These are phyloP conservation scores for Raphanus raphanistrum DNA, from an alignment of 345 rosid genomes.

Conservation along the genomic window DNA sequence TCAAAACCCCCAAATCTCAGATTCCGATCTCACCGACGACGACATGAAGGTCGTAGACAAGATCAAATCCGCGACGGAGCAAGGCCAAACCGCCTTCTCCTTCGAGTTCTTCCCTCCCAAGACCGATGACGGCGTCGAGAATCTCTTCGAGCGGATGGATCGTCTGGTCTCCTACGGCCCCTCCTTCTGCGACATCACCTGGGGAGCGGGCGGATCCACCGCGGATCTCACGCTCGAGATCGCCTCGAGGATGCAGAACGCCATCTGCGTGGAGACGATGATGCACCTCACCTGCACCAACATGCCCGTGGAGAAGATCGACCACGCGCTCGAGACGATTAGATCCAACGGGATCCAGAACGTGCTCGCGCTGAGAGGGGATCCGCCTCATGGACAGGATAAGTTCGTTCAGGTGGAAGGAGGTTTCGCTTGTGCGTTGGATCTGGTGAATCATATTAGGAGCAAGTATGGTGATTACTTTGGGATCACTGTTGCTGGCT, in stretches of 20 bases:
- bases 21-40: conserved; percentile 1
- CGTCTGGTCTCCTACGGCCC: conserved; percentile 91
- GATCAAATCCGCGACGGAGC: conserved; percentile 44
- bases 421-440: conserved; percentile 94
- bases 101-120: conserved; percentile 99
- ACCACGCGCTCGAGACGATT: conserved; percentile 76
- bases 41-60: conserved; percentile 90
- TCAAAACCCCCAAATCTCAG: neutral
- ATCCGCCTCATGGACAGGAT: conserved; percentile 98
- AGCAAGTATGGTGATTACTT: conserved; percentile 81
- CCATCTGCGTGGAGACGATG: conserved; percentile 93
- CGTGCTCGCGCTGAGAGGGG: conserved; percentile 97
- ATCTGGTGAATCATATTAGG: conserved; percentile 82
- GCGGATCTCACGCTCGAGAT: conserved; percentile 94
- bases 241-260: conserved; percentile 95
- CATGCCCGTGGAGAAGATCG: conserved; percentile 95
- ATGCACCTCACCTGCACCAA: conserved; percentile 99
- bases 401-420: conserved; percentile 93
- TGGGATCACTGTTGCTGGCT: conserved; percentile 97
- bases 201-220: conserved; percentile 99
- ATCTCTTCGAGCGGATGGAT: conserved; percentile 95
- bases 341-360: conserved; percentile 95
- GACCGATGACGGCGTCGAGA: conserved; percentile 96
- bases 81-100: conserved; percentile 72
- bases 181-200: conserved; percentile 92